These are phyloP conservation scores for Nakaseomyces delphensis DNA, from an alignment of 1,139 yeast genomes.

Conservation along the genomic window DNA sequence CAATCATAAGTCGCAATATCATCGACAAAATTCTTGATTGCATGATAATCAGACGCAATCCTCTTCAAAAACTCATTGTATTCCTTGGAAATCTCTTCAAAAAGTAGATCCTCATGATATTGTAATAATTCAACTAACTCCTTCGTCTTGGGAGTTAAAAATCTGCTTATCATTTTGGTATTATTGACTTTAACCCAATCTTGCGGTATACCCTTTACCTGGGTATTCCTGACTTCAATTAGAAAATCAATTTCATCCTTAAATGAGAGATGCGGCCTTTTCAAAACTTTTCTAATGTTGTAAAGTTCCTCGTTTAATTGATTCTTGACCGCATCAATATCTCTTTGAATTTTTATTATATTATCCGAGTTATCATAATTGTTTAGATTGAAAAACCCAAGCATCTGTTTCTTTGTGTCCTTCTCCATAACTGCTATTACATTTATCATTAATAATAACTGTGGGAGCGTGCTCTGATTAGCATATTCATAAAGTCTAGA, in stretches of 20 bases:
- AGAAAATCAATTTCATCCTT: constrained; percentile 59
- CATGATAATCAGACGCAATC: constrained; percentile 42
- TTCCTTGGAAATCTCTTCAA: constrained; percentile 46
- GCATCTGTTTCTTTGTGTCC: constrained; percentile 38
- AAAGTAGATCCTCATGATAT: constrained; percentile 54
- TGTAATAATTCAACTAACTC: constrained; percentile 47
- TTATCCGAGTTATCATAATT: constrained; percentile 36
- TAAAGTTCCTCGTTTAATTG: constrained; percentile 45
- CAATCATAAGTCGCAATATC: constrained; percentile 64
- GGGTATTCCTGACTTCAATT: constrained; percentile 61
- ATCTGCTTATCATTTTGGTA: constrained; percentile 64
- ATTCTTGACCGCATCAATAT: constrained; percentile 37
- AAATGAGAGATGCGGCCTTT: constrained; percentile 51
- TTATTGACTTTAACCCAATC: constrained; percentile 72
- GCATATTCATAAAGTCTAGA: constrained; percentile 20
- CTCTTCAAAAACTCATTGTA: constrained; percentile 43
- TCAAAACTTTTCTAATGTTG: constrained; percentile 38
- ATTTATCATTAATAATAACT: constrained; percentile 47
- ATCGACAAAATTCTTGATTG: constrained; percentile 43
- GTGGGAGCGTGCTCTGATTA: constrained; percentile 15
- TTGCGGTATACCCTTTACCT: constrained; percentile 49
- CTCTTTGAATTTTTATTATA: constrained; percentile 36
- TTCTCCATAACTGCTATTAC: constrained; percentile 49
- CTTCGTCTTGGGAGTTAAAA: constrained; percentile 52
- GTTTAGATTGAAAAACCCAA: constrained; percentile 46